Percentiles rank a stretch among this genome's conserved stretches.
Conservation (phyloP, 257 asterid genomes). For the Fraxinus quadrangulata region DNA sequence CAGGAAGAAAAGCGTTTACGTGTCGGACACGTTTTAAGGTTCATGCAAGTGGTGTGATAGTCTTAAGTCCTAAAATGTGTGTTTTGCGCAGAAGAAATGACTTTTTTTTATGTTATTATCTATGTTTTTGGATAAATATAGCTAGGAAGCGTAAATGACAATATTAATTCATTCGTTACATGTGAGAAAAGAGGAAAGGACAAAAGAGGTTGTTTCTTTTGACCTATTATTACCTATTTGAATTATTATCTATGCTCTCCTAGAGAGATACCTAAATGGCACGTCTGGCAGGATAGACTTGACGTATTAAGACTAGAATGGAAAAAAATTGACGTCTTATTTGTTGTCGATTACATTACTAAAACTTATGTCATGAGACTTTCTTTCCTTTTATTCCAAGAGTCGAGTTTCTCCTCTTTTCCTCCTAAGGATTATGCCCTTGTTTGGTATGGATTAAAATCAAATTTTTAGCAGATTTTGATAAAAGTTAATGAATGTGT, state of each 20-base stretch:
- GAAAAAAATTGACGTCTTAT: neutral
- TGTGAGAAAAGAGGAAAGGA: slow-evolving; percentile 1
- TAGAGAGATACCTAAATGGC: neutral
- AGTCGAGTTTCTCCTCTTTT: too few species aligned
- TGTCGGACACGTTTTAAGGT: neutral
- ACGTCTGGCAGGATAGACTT: neutral
- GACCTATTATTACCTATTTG: too few species aligned
- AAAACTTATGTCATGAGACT: too few species aligned
- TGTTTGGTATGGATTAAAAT: too few species aligned
- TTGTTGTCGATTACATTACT: neutral
- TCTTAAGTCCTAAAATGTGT: slow-evolving; percentile 19
- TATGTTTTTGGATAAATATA: neutral
- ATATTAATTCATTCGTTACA: neutral
- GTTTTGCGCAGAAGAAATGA: slow-evolving; percentile 4
- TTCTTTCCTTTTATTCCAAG: too few species aligned
- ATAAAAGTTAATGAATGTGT: too few species aligned
- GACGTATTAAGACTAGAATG: neutral
- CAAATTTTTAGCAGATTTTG: too few species aligned
- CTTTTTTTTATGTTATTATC: slow-evolving; percentile 1
- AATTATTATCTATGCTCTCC: too few species aligned
- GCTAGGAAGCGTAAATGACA: neutral
- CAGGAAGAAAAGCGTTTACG: neutral
- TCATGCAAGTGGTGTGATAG: slow-evolving; percentile 42
- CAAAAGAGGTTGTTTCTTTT: neutral
- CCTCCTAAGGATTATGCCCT: too few species aligned